Evolutionary conservation across 352 stramenopile genomes (phyloP).

Genomic region (Globisporangium mamillatum): DNA sequence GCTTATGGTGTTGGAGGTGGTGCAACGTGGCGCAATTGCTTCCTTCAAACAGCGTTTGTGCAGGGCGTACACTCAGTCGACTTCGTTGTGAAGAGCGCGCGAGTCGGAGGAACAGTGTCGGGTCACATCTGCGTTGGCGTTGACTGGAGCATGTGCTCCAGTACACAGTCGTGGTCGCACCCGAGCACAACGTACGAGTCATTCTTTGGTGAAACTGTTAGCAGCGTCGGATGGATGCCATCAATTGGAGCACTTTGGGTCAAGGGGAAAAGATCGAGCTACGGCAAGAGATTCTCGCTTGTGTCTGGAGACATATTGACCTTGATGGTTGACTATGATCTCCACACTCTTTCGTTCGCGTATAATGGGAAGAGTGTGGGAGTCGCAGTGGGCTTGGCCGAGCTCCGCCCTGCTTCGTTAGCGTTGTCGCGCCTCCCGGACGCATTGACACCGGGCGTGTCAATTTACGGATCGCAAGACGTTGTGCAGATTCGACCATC

Average conservation of each 20-base stretch:
- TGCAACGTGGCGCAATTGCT: constrained; percentile 63
- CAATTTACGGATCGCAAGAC: constrained; percentile 67
- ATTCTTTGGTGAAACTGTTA: constrained; percentile 46
- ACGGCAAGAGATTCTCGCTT: constrained; percentile 44
- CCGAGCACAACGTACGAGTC: constrained; percentile 19
- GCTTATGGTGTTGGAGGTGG: constrained; percentile 49
- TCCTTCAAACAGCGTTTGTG: constrained; percentile 57
- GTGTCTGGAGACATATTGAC: constrained; percentile 70
- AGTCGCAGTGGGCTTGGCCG: constrained; percentile 43
- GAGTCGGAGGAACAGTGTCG: constrained; percentile 53
- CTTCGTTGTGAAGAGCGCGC: constrained; percentile 74
- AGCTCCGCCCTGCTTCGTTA: constrained; percentile 36
- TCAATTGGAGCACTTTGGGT: constrained; percentile 78
- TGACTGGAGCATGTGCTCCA: constrained; percentile 41
- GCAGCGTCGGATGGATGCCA: constrained; percentile 83
- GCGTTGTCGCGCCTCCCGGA: constrained; percentile 30
- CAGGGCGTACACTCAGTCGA: constrained; percentile 74
- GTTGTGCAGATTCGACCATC: constrained; percentile 70
- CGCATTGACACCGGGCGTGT: constrained; percentile 54
- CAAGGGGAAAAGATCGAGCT: constrained; percentile 47
- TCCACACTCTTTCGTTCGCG: constrained; percentile 65
- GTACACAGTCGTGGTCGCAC: neutral
- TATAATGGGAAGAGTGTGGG: constrained; percentile 67
- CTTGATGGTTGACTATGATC: constrained; percentile 70
- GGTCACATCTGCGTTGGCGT: constrained; percentile 78